Evolutionary conservation across 805 yeast genomes (phyloP).

Genomic region (Starmerella riodocensis): DNA sequence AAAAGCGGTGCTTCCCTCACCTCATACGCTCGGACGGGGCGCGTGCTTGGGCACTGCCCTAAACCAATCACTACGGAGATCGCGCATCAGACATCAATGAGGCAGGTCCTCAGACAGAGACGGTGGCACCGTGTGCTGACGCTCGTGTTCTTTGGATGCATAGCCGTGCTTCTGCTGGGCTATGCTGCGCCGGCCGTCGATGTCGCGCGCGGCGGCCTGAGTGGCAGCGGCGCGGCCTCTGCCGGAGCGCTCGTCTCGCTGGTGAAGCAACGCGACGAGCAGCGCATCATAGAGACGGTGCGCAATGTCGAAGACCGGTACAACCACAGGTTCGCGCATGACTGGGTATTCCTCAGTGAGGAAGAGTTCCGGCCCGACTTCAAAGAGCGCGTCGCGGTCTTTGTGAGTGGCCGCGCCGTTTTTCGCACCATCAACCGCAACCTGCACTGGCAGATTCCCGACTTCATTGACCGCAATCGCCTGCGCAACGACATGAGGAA

Average conservation of each 20-base stretch:
- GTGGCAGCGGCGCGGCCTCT: too few relatives aligned
- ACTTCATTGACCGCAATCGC: constrained; percentile 38
- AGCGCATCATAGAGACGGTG: constrained; percentile 5
- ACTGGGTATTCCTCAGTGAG: constrained; percentile 82
- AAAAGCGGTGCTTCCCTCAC: too few relatives aligned
- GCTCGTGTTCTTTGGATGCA: too few relatives aligned
- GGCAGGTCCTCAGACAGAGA: too few relatives aligned
- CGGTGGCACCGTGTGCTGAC: too few relatives aligned
- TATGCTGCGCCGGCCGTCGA: too few relatives aligned
- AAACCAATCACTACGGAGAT: too few relatives aligned
- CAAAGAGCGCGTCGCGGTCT: constrained; percentile 35
- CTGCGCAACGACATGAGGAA: constrained; percentile 55
- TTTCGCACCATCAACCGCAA: constrained; percentile 53
- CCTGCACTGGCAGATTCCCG: constrained; percentile 59
- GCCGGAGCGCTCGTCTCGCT: constrained; percentile 14
- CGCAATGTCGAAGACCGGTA: constrained; percentile 68
- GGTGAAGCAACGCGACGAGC: constrained; percentile 10
- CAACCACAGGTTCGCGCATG: constrained; percentile 88
- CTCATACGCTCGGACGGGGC: too few relatives aligned
- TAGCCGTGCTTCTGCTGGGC: too few relatives aligned
- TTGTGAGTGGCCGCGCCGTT: constrained; percentile 49
- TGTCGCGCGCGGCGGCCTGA: too few relatives aligned
- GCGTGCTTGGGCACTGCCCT: too few relatives aligned
- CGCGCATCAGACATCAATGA: too few relatives aligned
- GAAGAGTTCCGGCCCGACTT: constrained; percentile 59